A percentile compares a stretch with the other conserved stretches of the same genome.
These are phyloP conservation scores for Excoecaria cochinchinensis DNA, from an alignment of 345 rosid species.

Conservation along the genomic window DNA sequence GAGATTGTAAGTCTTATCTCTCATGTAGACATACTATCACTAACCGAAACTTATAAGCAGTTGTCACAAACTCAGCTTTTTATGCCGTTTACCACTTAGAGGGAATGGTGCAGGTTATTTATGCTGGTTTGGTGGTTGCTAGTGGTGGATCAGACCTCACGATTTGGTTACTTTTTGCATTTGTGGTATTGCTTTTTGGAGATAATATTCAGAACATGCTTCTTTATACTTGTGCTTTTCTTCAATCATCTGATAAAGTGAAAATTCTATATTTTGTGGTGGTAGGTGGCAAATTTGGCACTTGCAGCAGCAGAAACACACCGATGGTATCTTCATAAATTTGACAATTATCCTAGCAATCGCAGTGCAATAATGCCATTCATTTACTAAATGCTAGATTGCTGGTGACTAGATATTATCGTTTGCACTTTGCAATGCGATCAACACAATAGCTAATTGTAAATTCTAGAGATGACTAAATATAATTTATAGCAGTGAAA, in stretches of 20 bases:
- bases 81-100: neutral
- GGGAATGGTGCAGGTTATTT: slow-evolving; percentile 52
- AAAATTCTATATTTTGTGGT: slow-evolving; percentile 11
- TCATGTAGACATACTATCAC: neutral
- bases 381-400: slow-evolving; percentile 26
- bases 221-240: neutral
- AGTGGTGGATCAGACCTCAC: slow-evolving; percentile 72
- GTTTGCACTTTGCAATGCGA: no score
- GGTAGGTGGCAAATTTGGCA: slow-evolving; percentile 63
- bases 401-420: no score
- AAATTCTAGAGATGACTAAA: neutral
- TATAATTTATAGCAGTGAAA: no score
- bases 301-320: slow-evolving; percentile 72
- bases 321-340: slow-evolving; percentile 61
- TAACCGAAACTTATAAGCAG: neutral
- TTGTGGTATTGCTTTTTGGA: slow-evolving; percentile 46
- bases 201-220: neutral
- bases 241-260: neutral
- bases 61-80: neutral
- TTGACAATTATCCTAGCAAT: slow-evolving; percentile 57
- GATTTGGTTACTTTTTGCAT: slow-evolving; percentile 57
- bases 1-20: slow-evolving; percentile 56
- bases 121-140: slow-evolving; percentile 57
- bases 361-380: slow-evolving; percentile 53
- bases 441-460: neutral